Base-by-base conservation (phyloP, 2,329 filamentous ascomycete species). In the Arthrobotrys sinensis region DNA sequence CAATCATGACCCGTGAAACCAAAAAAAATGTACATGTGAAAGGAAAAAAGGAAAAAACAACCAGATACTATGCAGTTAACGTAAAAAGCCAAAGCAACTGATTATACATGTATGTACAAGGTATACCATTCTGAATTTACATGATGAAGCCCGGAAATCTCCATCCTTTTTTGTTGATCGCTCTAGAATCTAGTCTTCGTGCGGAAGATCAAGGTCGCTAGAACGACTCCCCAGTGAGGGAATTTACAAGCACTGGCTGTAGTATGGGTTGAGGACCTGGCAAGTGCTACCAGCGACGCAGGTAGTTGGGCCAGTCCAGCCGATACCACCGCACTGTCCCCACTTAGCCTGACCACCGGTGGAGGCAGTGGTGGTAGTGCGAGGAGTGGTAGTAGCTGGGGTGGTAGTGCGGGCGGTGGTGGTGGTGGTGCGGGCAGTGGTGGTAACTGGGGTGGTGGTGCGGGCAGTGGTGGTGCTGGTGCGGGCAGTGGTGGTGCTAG, bases 161-260 rank as follows among this genome's bases (percentile, higher is more conserved):
- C 50, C 71, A 66, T 65, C 57, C n/a, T n/a, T n/a, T n/a, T n/a
- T n/a, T n/a, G 14, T 52, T 19, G 19, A 52, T 40, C 34, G 43
- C 16, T 52, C 43, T 43, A 63, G 21, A 1, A 14, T 38, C 40
- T 40, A 50, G 38, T 60, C 71, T 68, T 76, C 71, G 63, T 68
- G 63, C 71, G 28, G 43, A 76, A 68, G 63, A 67, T 53, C 11
- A 64, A 50, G 34, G 46, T 45, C 6, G 52, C 62, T 73, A 73
- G 48, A 32, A 57, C 14, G 43, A 67, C 71, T 45, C 43, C 50
- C 55, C 38, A 60, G 21, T 28, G 65, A 24, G 52, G 46, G 40
- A 60, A 36, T 40, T 79, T 78, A 80, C 24, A 80, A 76, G 75
- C 82, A 83, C 79, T 82, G 82, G 36, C 70, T 79, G 65, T 82